phyloP scores from a whole-genome alignment of 1,139 yeast genomes.

The Diutina pseudorugosa region DNA sequence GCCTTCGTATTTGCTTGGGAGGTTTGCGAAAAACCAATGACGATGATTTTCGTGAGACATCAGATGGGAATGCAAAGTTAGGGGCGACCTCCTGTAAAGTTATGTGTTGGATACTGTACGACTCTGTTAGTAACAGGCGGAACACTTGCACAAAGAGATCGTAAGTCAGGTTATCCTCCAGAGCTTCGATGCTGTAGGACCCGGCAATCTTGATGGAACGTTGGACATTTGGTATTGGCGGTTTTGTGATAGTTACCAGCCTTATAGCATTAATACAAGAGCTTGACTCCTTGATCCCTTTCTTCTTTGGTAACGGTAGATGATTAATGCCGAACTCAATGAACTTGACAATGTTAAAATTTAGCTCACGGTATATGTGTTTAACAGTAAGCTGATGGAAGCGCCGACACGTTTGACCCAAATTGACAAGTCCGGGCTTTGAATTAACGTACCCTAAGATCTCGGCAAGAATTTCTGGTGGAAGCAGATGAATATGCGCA shows the following conservation, averaged over 20 bases:
- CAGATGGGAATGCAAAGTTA: neutral
- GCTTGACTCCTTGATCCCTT: neutral
- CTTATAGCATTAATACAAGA: neutral
- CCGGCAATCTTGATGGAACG: neutral
- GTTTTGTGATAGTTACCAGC: neutral
- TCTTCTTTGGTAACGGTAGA: neutral
- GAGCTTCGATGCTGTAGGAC: neutral
- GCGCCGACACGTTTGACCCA: neutral
- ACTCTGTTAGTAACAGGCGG: neutral
- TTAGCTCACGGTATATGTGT: neutral
- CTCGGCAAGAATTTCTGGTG: neutral
- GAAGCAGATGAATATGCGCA: neutral
- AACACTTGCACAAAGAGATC: neutral
- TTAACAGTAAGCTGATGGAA: neutral
- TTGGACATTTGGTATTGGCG: neutral
- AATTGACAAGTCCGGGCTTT: neutral
- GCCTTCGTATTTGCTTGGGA: neutral
- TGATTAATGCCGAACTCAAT: neutral
- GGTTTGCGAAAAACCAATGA: neutral
- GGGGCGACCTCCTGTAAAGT: neutral
- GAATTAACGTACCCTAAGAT: neutral
- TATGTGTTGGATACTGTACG: neutral
- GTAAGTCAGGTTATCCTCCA: neutral
- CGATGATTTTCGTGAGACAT: neutral
- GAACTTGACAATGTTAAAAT: neutral